Conservation (phyloP, 1,284 basidiomycete species). For the Xerocomus minutiporus region DNA sequence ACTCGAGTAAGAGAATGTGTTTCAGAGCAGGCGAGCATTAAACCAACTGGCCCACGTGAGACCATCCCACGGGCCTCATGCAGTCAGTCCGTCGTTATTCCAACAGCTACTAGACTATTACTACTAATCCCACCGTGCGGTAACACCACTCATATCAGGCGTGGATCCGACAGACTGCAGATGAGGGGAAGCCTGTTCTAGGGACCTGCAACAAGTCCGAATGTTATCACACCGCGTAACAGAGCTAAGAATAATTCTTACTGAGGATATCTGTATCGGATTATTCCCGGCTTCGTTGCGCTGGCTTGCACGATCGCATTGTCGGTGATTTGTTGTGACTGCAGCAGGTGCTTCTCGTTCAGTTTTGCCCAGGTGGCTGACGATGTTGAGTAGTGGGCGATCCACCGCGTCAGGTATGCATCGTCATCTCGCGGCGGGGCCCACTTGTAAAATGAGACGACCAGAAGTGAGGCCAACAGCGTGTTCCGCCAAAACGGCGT, state of each 20-base stretch:
- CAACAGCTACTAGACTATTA: background rate
- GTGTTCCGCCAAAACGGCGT: conserved; percentile 62
- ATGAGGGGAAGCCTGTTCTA: conserved; percentile 33
- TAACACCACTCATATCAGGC: conserved; percentile 20
- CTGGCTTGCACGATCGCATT: conserved; percentile 43
- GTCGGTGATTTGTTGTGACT: conserved; percentile 44
- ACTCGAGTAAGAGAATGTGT: background rate
- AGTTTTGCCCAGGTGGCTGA: conserved; percentile 47
- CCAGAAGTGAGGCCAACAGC: conserved; percentile 43
- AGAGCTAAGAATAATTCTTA: conserved; percentile 37
- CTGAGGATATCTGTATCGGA: conserved; percentile 66
- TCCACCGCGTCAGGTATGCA: conserved; percentile 58
- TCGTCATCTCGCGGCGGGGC: conserved; percentile 57
- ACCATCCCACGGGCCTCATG: conserved; percentile 11
- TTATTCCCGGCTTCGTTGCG: conserved; percentile 50
- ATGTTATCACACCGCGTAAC: background rate
- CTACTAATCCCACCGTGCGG: conserved; percentile 19
- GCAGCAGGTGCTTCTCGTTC: conserved; percentile 53
- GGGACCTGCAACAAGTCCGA: conserved; percentile 15
- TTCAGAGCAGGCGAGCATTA: conserved; percentile 3
- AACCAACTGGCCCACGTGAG: conserved; percentile 16
- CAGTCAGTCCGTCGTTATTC: conserved; percentile 3
- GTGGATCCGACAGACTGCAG: conserved; percentile 27
- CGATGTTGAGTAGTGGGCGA: conserved; percentile 49
- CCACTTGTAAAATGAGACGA: conserved; percentile 58